phyloP scores from a whole-genome alignment of 2,329 filamentous ascomycete genomes.

The Alternaria sp. region DNA sequence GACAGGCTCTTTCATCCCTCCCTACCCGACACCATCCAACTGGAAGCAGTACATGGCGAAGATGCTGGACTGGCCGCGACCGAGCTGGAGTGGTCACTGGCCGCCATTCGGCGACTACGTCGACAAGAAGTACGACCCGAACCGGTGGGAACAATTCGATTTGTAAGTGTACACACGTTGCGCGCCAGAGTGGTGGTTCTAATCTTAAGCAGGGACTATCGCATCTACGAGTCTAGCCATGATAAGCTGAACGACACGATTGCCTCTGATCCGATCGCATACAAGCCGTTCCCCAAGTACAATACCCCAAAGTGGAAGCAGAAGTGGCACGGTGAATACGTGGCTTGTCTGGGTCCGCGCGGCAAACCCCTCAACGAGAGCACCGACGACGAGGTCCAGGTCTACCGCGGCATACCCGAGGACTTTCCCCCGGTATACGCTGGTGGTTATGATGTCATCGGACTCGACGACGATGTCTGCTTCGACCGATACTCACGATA shows the following conservation, averaged over 20 bases:
- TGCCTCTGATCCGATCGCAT: conserved; percentile 58
- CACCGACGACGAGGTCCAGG: conserved; percentile 68
- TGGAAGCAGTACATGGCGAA: conserved; percentile 49
- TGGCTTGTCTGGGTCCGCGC: conserved; percentile 68
- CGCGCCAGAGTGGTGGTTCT: not conserved
- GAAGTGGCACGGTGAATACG: conserved; percentile 63
- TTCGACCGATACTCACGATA: conserved; percentile 64
- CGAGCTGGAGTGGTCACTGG: conserved; percentile 50
- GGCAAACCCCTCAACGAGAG: conserved; percentile 59
- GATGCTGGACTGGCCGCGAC: conserved; percentile 52
- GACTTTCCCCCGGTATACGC: conserved; percentile 45
- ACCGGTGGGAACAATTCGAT: conserved; percentile 56
- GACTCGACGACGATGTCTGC: conserved; percentile 62
- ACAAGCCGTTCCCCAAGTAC: conserved; percentile 76
- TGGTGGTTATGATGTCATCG: conserved; percentile 48
- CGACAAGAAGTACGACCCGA: conserved; percentile 54
- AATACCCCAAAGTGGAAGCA: conserved; percentile 67
- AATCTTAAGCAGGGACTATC: conserved; percentile 42
- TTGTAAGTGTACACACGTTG: conserved; percentile 27
- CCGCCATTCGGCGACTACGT: conserved; percentile 53
- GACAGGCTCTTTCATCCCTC: conserved; percentile 19
- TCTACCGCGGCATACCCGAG: conserved; percentile 63
- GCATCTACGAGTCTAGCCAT: conserved; percentile 47
- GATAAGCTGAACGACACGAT: conserved; percentile 33
- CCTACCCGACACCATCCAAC: conserved; percentile 26